Evolutionary conservation across 1,284 basidiomycete genomes (phyloP), one percentile per base, ranked within the genome.

Genomic region (Xanthoconium separans): DNA sequence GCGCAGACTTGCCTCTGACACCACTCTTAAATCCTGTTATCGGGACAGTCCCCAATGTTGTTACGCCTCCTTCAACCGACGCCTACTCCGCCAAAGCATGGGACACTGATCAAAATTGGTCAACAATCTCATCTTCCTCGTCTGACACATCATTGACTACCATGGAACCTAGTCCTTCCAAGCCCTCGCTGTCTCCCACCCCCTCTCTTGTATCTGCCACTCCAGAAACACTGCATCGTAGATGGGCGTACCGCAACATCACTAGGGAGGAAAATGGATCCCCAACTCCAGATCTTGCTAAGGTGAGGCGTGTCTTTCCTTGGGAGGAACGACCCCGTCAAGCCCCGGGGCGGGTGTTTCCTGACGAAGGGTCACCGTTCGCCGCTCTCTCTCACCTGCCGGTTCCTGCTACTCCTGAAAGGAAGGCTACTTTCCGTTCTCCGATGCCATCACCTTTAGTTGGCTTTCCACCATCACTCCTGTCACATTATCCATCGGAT

Each of bases 231-330:
- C 73, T 86, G 41, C 68, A 82, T 20, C 77, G 74, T 31, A 81
- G 87, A 69, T 84, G 85, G 2, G 78, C 85, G 61, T 82, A 90
- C 69, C 74, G 78, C 47, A 78, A 81, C 65, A 80, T 88, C 42
- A 81, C 79, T 16, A 80, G 82, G n/a, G 55, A 54, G 40, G 50
- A 42, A 30, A 55, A 58, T 34, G 45, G 58, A 6, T 55, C 74
- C 16, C 79, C 81, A 10, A 79, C 76, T 52, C 93, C 95, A 2
- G 88, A 95, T 66, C 80, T 76, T 16, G 73, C 71, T 29, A 90
- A 89, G 62, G 82, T 95, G 29, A 86, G 87, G 60, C 75, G 81
- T 24, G 78, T 97, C n/a, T 98, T 98, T 69, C 95, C 95, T 9
- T 98, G 95, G 95, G 95, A 98, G 69, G 80, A 83, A 53, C 81